Percentiles rank a stretch among this genome's conserved stretches.
Evolutionary conservation across 1,284 basidiomycete species (phyloP).

Genomic region (Cryptococcus neoformans): DNA sequence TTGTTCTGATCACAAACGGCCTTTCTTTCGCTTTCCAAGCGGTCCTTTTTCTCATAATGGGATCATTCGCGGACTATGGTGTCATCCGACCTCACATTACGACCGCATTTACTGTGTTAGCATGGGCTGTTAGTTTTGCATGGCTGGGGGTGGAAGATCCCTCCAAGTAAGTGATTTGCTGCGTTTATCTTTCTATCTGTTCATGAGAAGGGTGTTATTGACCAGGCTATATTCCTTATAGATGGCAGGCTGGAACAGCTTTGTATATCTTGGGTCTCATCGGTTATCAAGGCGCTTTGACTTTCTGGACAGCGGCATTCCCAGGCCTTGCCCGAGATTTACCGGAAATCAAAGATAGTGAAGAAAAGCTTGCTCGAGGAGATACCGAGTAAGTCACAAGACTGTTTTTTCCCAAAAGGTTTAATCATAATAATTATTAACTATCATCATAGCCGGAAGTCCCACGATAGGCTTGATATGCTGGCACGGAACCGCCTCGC

Average conservation of each 20-base stretch:
- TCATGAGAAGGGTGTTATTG: too few relatives aligned
- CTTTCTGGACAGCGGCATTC: conserved; percentile 75
- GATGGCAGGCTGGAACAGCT: conserved; percentile 72
- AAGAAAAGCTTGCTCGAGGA: conserved; percentile 60
- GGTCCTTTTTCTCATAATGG: conserved; percentile 52
- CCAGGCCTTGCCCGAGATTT: conserved; percentile 79
- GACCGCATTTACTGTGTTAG: conserved; percentile 65
- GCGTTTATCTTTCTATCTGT: too few relatives aligned
- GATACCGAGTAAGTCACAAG: conserved; percentile 49
- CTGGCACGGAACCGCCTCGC: conserved; percentile 71
- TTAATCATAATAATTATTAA: conserved; percentile 3
- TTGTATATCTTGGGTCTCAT: conserved; percentile 80
- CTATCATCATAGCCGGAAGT: conserved; percentile 52
- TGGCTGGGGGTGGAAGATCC: conserved; percentile 57
- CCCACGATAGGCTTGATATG: conserved; percentile 63
- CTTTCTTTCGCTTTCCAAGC: conserved; percentile 64
- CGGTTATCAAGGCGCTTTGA: conserved; percentile 71
- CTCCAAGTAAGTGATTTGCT: conserved; percentile 19
- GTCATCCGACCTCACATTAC: conserved; percentile 73
- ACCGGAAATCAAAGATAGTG: conserved; percentile 59
- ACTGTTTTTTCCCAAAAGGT: conserved; percentile 56
- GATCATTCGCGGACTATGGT: conserved; percentile 62
- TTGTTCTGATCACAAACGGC: conserved; percentile 71
- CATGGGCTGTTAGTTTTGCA: conserved; percentile 74
- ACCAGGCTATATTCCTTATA: conserved; percentile 12